phyloP scores from a whole-genome alignment of 306 rosid species.

The Gastrolobium bilobum region DNA sequence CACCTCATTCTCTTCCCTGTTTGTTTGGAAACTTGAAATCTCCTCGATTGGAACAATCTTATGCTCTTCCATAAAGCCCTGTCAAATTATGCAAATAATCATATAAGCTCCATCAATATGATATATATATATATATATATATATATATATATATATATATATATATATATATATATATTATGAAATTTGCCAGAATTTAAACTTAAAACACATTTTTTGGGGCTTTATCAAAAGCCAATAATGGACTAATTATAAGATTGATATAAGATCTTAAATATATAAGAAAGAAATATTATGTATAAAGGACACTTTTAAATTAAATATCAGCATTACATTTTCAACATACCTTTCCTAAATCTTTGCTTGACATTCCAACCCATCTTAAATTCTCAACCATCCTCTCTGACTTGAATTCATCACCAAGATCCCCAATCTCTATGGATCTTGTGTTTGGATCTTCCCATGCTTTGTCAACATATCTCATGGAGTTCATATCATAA shows the following conservation, averaged over 20 bases:
- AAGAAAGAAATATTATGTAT: background rate
- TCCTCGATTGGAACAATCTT: slow-evolving; percentile 77
- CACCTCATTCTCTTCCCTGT: slow-evolving; percentile 59
- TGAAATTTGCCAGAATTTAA: background rate
- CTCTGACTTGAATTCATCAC: slow-evolving; percentile 64
- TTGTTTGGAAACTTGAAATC: slow-evolving; percentile 64
- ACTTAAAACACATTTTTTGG: background rate
- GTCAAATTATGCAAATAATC: slow-evolving; percentile 35
- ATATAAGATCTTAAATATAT: background rate
- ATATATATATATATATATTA: too few species aligned
- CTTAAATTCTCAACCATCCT: slow-evolving; percentile 75
- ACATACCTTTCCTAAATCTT: slow-evolving; percentile 73
- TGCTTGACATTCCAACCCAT: slow-evolving; percentile 91
- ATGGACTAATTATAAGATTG: background rate
- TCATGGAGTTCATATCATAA: slow-evolving; percentile 51
- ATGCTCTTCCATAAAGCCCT: slow-evolving; percentile 80
- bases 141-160: too few species aligned
- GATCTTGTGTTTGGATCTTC: slow-evolving; percentile 63
- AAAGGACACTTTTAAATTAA: background rate
- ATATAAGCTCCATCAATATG: background rate
- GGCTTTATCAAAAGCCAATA: background rate
- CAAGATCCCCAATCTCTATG: slow-evolving; percentile 68
- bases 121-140: too few species aligned
- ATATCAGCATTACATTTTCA: background rate
- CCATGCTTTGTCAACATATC: slow-evolving; percentile 65